phyloP scores from a whole-genome alignment of 176 grass and related monocot genomes.

The Triticum urartu region DNA sequence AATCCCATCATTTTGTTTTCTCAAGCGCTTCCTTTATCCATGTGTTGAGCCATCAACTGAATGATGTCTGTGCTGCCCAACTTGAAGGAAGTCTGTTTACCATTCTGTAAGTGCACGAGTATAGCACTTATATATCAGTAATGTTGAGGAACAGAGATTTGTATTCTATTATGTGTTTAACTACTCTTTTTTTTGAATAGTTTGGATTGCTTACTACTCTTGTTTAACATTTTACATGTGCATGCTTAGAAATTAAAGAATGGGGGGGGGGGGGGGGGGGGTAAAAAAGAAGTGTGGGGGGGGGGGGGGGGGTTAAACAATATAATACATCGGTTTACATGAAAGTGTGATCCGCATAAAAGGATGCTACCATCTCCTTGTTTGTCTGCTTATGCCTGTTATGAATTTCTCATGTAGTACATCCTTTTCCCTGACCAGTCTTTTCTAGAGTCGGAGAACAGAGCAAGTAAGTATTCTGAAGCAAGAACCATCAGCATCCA shows the following conservation, averaged over 20 bases:
- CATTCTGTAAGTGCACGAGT: neutral
- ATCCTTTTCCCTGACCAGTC: neutral
- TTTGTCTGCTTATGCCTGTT: neutral
- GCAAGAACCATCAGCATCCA: constrained; percentile 45
- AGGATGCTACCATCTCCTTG: neutral
- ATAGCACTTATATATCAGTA: neutral
- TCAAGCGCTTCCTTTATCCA: neutral
- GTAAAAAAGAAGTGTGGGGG: too few species aligned
- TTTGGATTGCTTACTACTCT: too few species aligned
- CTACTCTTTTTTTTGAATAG: too few species aligned
- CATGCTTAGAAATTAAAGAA: too few species aligned
- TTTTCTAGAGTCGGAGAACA: constrained; percentile 48
- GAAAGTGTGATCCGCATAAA: neutral
- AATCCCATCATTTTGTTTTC: neutral
- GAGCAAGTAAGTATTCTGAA: constrained; percentile 51
- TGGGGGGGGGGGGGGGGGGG: rapidly evolving
- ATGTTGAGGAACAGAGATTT: neutral
- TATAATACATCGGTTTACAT: too few species aligned
- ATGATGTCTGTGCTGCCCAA: too few species aligned
- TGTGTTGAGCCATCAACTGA: too few species aligned
- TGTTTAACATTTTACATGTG: too few species aligned
- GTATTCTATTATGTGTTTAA: neutral
- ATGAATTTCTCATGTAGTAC: neutral
- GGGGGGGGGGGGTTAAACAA: too few species aligned
- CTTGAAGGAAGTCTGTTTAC: neutral